Percentiles rank a stretch among this genome's conserved stretches.
phyloP scores from a whole-genome alignment of 176 grass and related monocot genomes.

The Stipa capillata region DNA sequence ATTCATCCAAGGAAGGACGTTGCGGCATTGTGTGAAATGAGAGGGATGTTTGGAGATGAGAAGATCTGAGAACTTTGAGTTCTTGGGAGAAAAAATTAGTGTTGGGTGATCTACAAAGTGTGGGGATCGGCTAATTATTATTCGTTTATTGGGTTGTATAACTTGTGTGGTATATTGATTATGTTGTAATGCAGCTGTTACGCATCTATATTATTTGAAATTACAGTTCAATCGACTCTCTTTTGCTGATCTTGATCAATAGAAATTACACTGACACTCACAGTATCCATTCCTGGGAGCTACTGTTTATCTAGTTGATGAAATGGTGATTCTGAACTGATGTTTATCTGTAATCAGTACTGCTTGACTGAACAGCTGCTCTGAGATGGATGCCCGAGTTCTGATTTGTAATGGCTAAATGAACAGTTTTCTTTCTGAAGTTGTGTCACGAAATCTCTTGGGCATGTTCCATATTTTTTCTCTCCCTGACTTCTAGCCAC shows the following conservation, averaged over 20 bases:
- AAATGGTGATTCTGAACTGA: no score
- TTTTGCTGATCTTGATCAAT: background rate
- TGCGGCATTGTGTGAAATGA: background rate
- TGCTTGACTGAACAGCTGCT: no score
- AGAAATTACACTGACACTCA: background rate
- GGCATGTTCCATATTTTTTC: no score
- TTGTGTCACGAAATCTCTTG: background rate
- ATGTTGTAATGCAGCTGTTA: slow-evolving; percentile 13
- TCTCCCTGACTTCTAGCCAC: no score
- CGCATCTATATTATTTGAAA: background rate
- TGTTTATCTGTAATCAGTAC: no score
- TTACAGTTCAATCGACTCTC: background rate
- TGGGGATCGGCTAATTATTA: background rate
- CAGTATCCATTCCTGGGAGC: no score
- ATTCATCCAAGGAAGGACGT: no score
- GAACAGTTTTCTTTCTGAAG: background rate
- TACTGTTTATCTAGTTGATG: no score
- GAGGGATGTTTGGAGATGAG: background rate
- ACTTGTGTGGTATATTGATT: background rate
- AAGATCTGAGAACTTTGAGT: slow-evolving; percentile 8
- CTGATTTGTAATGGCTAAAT: no score
- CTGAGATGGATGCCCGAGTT: no score
- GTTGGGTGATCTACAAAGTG: background rate
- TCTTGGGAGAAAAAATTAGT: slow-evolving; percentile 10
- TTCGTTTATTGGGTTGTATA: slow-evolving; percentile 42